Conservation (phyloP, 2,329 filamentous ascomycete species). For the Orbilia ellipsospora region DNA sequence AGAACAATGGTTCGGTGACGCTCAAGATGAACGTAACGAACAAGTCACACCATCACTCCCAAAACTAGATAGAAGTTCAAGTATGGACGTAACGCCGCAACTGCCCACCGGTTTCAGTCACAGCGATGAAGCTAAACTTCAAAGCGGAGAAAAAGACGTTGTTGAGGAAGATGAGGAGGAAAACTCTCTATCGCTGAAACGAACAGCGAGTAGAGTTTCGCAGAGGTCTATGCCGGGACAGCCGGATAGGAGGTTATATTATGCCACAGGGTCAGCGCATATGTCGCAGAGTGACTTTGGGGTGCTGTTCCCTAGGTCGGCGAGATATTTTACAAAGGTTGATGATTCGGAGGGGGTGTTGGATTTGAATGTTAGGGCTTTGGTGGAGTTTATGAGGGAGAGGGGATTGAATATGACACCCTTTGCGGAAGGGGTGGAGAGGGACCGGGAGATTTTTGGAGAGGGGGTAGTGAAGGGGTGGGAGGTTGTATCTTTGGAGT, state of each 20-base stretch:
- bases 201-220: slow-evolving; percentile 31
- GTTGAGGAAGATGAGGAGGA: slow-evolving; percentile 3
- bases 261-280: slow-evolving; percentile 78
- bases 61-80: slow-evolving; percentile 27
- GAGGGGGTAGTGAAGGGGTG: slow-evolving; percentile 63
- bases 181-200: slow-evolving; percentile 7
- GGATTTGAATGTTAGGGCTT: slow-evolving; percentile 70
- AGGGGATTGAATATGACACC: slow-evolving; percentile 22
- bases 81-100: slow-evolving; percentile 45
- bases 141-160: slow-evolving; percentile 4
- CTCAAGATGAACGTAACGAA: slow-evolving; percentile 4
- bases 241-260: slow-evolving; percentile 75
- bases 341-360: slow-evolving; percentile 71
- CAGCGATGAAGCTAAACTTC: slow-evolving; percentile 35
- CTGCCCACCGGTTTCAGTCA: slow-evolving; percentile 33
- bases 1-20: slow-evolving; percentile 30
- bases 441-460: slow-evolving; percentile 66
- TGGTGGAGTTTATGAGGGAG: slow-evolving; percentile 65
- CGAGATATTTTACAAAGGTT: slow-evolving; percentile 69
- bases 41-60: slow-evolving; percentile 1
- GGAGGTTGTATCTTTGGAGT: slow-evolving; percentile 61
- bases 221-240: slow-evolving; percentile 28
- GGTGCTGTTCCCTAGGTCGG: slow-evolving; percentile 79
- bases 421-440: slow-evolving; percentile 63
- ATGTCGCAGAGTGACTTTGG: slow-evolving; percentile 87